Base-by-base conservation (phyloP, 129 eudicot species). In the Logfia minima region DNA sequence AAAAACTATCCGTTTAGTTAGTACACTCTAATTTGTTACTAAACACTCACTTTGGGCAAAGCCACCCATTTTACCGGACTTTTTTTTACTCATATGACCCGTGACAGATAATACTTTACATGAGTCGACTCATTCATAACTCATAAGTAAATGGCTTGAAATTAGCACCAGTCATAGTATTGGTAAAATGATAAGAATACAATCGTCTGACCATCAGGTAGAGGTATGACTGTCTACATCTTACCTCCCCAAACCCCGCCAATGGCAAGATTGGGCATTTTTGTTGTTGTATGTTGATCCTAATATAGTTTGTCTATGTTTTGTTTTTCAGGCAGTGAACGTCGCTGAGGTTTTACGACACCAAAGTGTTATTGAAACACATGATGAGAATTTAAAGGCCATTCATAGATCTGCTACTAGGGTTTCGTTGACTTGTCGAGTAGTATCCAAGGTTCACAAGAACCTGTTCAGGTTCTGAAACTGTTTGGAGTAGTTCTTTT, bases 401-500 rank as follows among this genome's bases (percentile, higher is more conserved):
- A 81, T 93, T 75, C 87, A 79, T 77, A 86, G 96, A 82, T 84
- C 82, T 59, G 17, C 71, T 64, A 87, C 82, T 72, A 84, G 97
- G 68, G 84, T 93, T 76, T 93, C 98, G 13, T 84, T 93, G 88
- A 93, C 98, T 1, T 90, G 98, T 79, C 81, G 98, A 58, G 86
- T 87, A 28, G 97, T 90, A 60, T 77, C 87, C 41, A 93, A 84
- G 83, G 96, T 88, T 78, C 91, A 79, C 74, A 88, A 65, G 63
- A 89, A 88, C 61, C 51, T 90, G 61, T 84, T 90, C 64, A 90
- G 83, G 86, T 79, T 93, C 45, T 90, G 79, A 77, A 72, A 55
- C 14, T 32, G 67, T 34, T 66, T 23, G 23, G 14, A 28, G 68
- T 80, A 26, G 37, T 26, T 31, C 0, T 28, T 67, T 58, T 74